Evolutionary conservation across 164 flowering plant species (phyloP), one percentile per base, ranked within the genome.

Genomic region (Berberis vulgaris): DNA sequence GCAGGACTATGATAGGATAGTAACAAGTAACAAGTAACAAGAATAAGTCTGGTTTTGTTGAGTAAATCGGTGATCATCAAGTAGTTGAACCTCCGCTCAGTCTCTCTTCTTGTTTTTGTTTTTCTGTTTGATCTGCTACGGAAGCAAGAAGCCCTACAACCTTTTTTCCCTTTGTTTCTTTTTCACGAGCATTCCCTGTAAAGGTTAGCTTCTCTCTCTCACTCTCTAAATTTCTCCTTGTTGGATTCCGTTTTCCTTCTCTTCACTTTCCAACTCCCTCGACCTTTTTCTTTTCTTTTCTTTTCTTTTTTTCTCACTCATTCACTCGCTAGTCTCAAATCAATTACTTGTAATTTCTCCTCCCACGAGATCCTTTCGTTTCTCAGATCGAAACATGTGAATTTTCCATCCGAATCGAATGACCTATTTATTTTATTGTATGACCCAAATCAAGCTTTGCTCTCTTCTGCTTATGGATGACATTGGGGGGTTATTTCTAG

Each of bases 161-260:
- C 68, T 47, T 61, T 60, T 65, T 42, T 45, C 59, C 49, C 0
- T 65, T 56, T 60, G 60, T 43, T 65, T 50, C 73, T 65, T 65
- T 71, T 57, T 71, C 74, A 71, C 74, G 67, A 66, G 74, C 67
- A 50, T 63, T 63, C 54, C 61, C 71, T 63, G 70, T 52, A 59
- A 59, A 58, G 63, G 54, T 11, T 40, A 62, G 57, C 56, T 59
- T 57, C 62, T 54, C 40, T 11, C 13, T 55, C 63, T 11, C 52
- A 41, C 38, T 59, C 40, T 40, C n/a, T 45, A 43, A 62, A 50
- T 45, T 58, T 62, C 7, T 54, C 41, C 47, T 49, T 63, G 50
- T 57, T 43, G 57, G 56, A 57, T 41, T 71, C 65, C 52, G 26
- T 50, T 54, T 56, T 12, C 43, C 60, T 8, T 43, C 52, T 38